Base-by-base conservation (phyloP, 441 rosid species). In the Euphorbia schlechtendalii region DNA sequence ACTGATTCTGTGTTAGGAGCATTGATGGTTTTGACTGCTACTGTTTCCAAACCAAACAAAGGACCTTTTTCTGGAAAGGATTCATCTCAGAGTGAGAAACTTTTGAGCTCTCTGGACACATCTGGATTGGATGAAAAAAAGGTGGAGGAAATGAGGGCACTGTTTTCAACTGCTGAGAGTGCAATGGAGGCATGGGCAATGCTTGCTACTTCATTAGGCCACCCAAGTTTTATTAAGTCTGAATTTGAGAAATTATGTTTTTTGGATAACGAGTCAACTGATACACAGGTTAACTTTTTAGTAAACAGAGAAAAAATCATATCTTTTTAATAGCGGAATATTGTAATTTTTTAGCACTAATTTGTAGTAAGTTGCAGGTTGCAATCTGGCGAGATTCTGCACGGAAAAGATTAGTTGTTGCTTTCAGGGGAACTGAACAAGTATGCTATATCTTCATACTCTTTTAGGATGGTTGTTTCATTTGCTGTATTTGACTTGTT, bases 141-240 rank as follows among this genome's bases (percentile, higher is more conserved):
- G 67, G 75, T 88, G 34, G 90, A 90, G 80, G 96, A 90, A 82
- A 93, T 93, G 97, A 90, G 73, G 81, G 73, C 74, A 60, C 90
- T 93, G 20, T 93, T 93, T 77, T 81, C 83, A 52, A 83, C 81
- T 40, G 98, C 97, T 62, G 98, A 93, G 76, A 90, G 82, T 83
- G 98, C 98, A 56, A 90, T 93, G 95, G 97, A 93, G 76, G 98
- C 98, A 62, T 93, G 98, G 98, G 98, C 98, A 60, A 85, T 93
- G 98, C 95, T 93, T 71, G 95, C 98, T 69, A 83, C 93, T 75
- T 83, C 98, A 51, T 55, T 90, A 55, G 98, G 98, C 70, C 97
- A 90, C 78, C 88, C 98, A 60, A 93, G 96, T 82, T 88, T 93
- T 70, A 86, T 93, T 59, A 93, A 85, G 84, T 93, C 97, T 64